Percentiles rank a stretch among this genome's conserved stretches.
Evolutionary conservation across 2,329 filamentous ascomycete species (phyloP).

Genomic region (Botryosphaeria dothidea): DNA sequence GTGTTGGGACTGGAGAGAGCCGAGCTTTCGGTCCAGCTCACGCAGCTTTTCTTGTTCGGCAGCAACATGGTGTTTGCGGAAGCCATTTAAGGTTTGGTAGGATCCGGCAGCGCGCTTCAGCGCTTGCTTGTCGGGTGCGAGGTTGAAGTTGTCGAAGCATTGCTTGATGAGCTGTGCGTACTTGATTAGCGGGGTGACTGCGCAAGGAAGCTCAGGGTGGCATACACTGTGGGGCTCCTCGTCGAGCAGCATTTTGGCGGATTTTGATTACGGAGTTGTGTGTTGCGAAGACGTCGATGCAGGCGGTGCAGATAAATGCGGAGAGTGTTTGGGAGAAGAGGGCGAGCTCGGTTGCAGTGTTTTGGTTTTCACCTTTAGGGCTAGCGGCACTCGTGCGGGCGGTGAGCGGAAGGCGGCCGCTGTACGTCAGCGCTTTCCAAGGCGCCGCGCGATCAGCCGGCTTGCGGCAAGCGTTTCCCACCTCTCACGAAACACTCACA

Average conservation of each 20-base stretch:
- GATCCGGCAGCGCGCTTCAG: slow-evolving; percentile 83
- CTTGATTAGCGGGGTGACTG: no score
- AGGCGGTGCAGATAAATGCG: background rate
- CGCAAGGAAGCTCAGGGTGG: slow-evolving; percentile 16
- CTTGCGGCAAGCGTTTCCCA: background rate
- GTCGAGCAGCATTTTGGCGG: slow-evolving; percentile 82
- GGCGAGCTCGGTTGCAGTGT: background rate
- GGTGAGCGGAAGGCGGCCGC: background rate
- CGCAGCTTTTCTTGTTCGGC: slow-evolving; percentile 32
- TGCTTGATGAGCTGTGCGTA: slow-evolving; percentile 94
- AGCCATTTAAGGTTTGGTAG: slow-evolving; percentile 77
- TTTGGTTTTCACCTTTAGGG: slow-evolving; percentile 14
- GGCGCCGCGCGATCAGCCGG: background rate
- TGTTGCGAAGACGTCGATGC: background rate
- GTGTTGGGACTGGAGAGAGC: slow-evolving; percentile 74
- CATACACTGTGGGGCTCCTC: slow-evolving; percentile 85
- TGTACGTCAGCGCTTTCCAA: slow-evolving; percentile 14
- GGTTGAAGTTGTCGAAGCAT: slow-evolving; percentile 95
- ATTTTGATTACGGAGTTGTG: background rate
- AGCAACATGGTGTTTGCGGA: slow-evolving; percentile 65
- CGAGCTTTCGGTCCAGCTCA: slow-evolving; percentile 73
- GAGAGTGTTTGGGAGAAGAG: background rate
- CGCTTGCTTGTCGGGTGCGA: slow-evolving; percentile 80
- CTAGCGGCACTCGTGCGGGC: slow-evolving; percentile 13
- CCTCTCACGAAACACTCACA: background rate